Conservation (phyloP, 140 eudicot species). For the Anethum foeniculum region DNA sequence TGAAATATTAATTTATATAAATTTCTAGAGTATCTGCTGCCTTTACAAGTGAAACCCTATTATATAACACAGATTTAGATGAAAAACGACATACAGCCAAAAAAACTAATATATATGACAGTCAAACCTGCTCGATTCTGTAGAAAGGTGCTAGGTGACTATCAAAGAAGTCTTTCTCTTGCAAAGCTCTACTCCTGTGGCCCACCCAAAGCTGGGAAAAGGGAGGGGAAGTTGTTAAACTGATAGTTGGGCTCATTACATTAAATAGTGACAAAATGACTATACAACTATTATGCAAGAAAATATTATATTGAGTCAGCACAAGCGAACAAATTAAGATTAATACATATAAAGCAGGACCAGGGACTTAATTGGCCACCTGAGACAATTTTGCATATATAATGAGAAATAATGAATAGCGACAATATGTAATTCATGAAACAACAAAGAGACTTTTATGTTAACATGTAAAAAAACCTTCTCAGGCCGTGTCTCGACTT, state of each 20-base stretch:
- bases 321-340: background rate
- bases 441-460: background rate
- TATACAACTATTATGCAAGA: background rate
- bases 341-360: background rate
- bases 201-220: conserved; percentile 94
- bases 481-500: conserved; percentile 95
- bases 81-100: background rate
- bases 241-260: background rate
- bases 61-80: background rate
- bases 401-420: background rate
- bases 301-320: background rate
- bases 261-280: background rate
- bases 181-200: conserved; percentile 89
- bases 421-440: background rate
- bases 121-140: conserved; percentile 87
- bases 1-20: background rate
- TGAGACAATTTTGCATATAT: background rate
- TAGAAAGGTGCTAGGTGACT: conserved; percentile 92
- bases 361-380: background rate
- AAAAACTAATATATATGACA: background rate
- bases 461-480: conserved; percentile 44
- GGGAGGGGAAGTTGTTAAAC: background rate
- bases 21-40: background rate
- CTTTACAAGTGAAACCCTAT: background rate
- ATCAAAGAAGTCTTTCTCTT: conserved; percentile 87